Evolutionary conservation across 2,329 filamentous ascomycete genomes (phyloP).

Genomic region (Calycina herbarum): DNA sequence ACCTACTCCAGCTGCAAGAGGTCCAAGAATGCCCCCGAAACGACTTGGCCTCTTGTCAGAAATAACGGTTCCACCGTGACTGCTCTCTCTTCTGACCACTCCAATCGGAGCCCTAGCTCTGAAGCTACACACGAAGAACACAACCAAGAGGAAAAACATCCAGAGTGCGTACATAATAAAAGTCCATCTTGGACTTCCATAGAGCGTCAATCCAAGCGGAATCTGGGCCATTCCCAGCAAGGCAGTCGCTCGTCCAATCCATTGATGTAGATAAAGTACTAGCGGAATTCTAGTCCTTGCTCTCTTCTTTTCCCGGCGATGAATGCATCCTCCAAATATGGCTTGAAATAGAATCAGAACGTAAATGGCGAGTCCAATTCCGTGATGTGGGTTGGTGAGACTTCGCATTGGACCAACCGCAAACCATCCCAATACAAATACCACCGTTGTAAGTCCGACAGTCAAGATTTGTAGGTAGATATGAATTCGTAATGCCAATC

Average conservation of each 20-base stretch:
- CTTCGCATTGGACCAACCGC: constrained; percentile 73
- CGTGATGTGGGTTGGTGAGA: constrained; percentile 80
- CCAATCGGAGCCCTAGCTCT: constrained; percentile 55
- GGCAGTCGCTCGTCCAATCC: constrained; percentile 76
- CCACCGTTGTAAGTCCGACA: constrained; percentile 65
- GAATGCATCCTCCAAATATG: constrained; percentile 66
- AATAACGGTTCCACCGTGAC: constrained; percentile 48
- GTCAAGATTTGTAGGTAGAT: constrained; percentile 73
- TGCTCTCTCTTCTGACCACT: constrained; percentile 38
- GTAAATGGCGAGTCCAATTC: constrained; percentile 79
- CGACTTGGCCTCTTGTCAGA: constrained; percentile 46
- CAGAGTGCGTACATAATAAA: constrained; percentile 87
- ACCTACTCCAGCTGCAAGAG: constrained; percentile 57
- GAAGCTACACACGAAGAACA: constrained; percentile 81
- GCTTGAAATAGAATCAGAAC: constrained; percentile 70
- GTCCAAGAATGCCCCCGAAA: constrained; percentile 51
- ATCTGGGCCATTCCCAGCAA: constrained; percentile 85
- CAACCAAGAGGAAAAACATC: constrained; percentile 65
- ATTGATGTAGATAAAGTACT: constrained; percentile 67
- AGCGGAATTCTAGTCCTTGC: constrained; percentile 45
- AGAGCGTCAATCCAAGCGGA: constrained; percentile 84
- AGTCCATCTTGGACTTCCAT: constrained; percentile 80
- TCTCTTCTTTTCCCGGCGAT: constrained; percentile 39
- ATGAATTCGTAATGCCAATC: constrained; percentile 66
- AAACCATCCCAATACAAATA: constrained; percentile 75